Evolutionary conservation across 176 grass and related monocot genomes (phyloP).

Genomic region (Zoysia japonica): DNA sequence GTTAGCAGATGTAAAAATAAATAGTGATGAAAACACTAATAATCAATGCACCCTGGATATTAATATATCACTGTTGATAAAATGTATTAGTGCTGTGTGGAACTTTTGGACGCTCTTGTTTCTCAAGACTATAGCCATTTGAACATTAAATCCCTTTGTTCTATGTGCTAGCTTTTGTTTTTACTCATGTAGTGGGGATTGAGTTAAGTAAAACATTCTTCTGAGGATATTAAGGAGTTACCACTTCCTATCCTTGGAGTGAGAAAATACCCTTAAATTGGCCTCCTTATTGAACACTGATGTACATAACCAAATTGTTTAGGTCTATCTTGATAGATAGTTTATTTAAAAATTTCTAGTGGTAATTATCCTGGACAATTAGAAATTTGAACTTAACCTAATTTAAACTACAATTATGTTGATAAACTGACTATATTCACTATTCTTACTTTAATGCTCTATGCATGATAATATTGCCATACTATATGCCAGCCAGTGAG

Average conservation of each 20-base stretch:
- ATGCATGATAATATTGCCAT: neutral
- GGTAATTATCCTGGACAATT: neutral
- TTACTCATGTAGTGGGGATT: slow-evolving; percentile 13
- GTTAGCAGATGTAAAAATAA: neutral
- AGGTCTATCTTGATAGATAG: neutral
- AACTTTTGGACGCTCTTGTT: slow-evolving; percentile 19
- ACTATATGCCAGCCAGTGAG: neutral
- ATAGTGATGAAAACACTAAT: neutral
- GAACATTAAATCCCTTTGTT: slow-evolving; percentile 14
- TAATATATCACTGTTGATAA: neutral
- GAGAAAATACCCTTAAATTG: slow-evolving; percentile 10
- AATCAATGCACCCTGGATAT: neutral
- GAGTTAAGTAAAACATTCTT: neutral
- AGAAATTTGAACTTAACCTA: neutral
- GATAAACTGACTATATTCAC: slow-evolving; percentile 2
- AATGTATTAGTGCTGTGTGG: neutral
- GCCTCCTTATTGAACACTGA: neutral
- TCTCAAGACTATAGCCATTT: neutral
- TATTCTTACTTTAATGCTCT: slow-evolving; percentile 4
- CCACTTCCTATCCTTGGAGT: neutral
- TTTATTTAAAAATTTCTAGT: neutral
- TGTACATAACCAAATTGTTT: neutral
- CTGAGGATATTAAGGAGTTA: neutral
- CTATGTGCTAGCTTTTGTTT: neutral
- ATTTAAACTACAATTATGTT: neutral